Conservation (phyloP, 208 protist genomes). For the Leptomonas pyrrhocoris region DNA sequence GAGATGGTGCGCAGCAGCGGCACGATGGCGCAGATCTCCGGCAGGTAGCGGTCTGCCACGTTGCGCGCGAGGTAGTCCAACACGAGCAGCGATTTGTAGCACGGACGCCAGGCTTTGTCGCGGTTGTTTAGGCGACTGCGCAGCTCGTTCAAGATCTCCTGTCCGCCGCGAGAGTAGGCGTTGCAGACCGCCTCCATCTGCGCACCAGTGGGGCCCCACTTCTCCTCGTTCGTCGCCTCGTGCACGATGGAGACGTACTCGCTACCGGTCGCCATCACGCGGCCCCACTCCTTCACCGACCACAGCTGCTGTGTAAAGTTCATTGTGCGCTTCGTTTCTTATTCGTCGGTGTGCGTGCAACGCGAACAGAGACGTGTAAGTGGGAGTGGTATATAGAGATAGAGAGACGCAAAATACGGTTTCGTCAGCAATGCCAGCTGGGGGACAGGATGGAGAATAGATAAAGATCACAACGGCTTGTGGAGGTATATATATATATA, state of each 20-base stretch:
- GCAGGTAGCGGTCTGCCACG: slow-evolving; percentile 59
- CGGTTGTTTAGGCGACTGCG: slow-evolving; percentile 81
- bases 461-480: too few relatives aligned
- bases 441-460: too few relatives aligned
- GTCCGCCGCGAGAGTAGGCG: slow-evolving; percentile 59
- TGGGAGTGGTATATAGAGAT: too few relatives aligned
- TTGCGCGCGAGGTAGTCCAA: slow-evolving; percentile 88
- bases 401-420: too few relatives aligned
- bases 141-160: slow-evolving; percentile 85
- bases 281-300: slow-evolving; percentile 79
- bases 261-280: slow-evolving; percentile 74
- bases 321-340: slow-evolving; percentile 17
- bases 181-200: slow-evolving; percentile 89
- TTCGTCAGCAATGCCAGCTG: too few relatives aligned
- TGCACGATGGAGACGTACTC: slow-evolving; percentile 77
- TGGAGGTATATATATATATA: slow-evolving; percentile 16
- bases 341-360: neutral
- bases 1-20: slow-evolving; percentile 74
- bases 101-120: slow-evolving; percentile 83
- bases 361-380: too few relatives aligned
- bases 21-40: slow-evolving; percentile 71
- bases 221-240: slow-evolving; percentile 88
- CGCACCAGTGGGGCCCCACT: slow-evolving; percentile 86
- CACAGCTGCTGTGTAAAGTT: slow-evolving; percentile 72
- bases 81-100: slow-evolving; percentile 89